phyloP scores from a whole-genome alignment of 2,329 filamentous ascomycete genomes.

The Dactylella cylindrospora region DNA sequence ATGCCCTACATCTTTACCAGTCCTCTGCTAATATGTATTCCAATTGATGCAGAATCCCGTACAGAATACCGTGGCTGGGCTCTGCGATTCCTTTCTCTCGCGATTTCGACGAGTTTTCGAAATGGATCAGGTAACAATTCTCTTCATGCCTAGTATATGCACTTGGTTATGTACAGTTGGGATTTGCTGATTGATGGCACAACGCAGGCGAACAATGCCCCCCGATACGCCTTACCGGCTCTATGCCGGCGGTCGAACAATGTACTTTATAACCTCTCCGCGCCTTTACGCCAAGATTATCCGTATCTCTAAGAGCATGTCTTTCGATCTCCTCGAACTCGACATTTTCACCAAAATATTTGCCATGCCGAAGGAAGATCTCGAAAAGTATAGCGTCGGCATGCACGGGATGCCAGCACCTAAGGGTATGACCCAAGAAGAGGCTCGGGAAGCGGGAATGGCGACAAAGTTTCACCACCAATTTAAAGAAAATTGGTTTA shows the following conservation, averaged over 20 bases:
- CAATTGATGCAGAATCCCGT: conserved; percentile 15
- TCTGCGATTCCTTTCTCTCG: conserved; percentile 22
- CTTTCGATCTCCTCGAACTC: conserved; percentile 31
- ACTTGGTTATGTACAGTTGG: no score
- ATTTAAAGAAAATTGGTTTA: conserved; percentile 26
- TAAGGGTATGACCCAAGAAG: conserved; percentile 15
- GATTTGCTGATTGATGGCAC: no score
- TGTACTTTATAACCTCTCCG: conserved; percentile 26
- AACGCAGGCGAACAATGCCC: conserved; percentile 21
- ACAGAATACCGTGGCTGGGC: conserved; percentile 33
- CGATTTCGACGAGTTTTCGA: conserved; percentile 19
- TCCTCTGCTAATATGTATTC: neutral
- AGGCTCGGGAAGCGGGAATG: conserved; percentile 11
- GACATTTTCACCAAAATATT: conserved; percentile 30
- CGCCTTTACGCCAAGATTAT: conserved; percentile 29
- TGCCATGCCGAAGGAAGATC: conserved; percentile 12
- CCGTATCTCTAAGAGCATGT: conserved; percentile 28
- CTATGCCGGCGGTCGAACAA: conserved; percentile 19
- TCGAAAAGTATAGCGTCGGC: conserved; percentile 19
- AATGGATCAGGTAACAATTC: conserved; percentile 34
- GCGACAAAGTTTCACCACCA: conserved; percentile 17
- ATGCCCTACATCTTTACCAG: neutral
- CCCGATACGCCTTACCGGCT: conserved; percentile 16
- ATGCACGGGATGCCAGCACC: conserved; percentile 31
- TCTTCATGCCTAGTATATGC: no score